Evolutionary conservation across 768 basidiomycete genomes (phyloP).

Genomic region (Tubosaeta sp.): DNA sequence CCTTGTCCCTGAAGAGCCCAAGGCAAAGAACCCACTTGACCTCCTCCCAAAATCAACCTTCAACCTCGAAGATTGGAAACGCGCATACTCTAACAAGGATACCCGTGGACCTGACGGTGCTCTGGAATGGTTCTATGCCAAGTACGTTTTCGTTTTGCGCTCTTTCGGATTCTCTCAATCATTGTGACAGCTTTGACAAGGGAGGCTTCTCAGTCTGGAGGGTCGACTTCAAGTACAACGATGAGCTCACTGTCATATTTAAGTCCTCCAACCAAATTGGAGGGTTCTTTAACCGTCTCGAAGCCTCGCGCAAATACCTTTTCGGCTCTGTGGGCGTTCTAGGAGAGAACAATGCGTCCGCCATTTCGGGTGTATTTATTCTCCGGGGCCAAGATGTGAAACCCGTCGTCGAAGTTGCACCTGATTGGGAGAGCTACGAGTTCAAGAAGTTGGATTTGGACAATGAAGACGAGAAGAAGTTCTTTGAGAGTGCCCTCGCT

Average conservation of each 20-base stretch:
- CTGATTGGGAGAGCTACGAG: constrained; percentile 87
- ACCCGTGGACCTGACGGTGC: constrained; percentile 79
- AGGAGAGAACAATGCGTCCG: constrained; percentile 69
- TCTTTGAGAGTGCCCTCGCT: constrained; percentile 89
- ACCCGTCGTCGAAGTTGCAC: constrained; percentile 73
- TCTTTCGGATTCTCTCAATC: constrained; percentile 3
- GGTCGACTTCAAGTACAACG: constrained; percentile 95
- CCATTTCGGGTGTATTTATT: constrained; percentile 82
- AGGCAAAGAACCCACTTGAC: constrained; percentile 93
- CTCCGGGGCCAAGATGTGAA: constrained; percentile 71
- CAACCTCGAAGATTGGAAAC: constrained; percentile 96
- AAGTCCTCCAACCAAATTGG: constrained; percentile 94
- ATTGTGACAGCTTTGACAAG: constrained; percentile 64
- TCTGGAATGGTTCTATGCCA: constrained; percentile 95
- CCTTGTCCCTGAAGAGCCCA: constrained; percentile 75
- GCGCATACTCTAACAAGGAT: constrained; percentile 97
- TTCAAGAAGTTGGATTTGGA: constrained; percentile 75
- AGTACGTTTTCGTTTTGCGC: constrained; percentile 45
- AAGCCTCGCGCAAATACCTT: constrained; percentile 94
- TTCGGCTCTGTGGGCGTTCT: constrained; percentile 93
- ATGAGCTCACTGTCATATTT: constrained; percentile 87
- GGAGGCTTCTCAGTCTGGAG: constrained; percentile 90
- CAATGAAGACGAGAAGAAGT: constrained; percentile 73
- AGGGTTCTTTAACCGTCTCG: constrained; percentile 97
- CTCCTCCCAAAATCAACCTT: constrained; percentile 81